Evolutionary conservation across 768 basidiomycete genomes (phyloP), one percentile per base, ranked within the genome.

Genomic region (Auriscalpium orientale): DNA sequence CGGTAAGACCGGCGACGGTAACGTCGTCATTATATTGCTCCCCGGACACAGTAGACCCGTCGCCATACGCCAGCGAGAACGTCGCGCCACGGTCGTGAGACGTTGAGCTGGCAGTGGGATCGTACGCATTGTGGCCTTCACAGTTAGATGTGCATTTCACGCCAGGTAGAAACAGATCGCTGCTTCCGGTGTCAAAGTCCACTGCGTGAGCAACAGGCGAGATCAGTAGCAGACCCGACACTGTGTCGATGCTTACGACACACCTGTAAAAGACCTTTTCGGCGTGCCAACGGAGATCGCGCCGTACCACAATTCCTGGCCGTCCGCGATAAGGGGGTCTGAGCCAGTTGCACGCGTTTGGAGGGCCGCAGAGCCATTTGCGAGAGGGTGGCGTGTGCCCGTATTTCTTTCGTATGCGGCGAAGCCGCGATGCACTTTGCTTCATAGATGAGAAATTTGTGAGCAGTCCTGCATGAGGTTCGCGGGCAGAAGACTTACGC

Each of bases 261-360:
- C 62, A 78, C 76, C 79, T 59, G 68, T 72, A 61, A 74, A 80
- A 15, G 57, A 60, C 58, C 66, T 63, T 4, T 76, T 66, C 16
- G 81, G 81, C 11, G 74, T 79, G 8, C 81, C 81, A 15, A 81
- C 73, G 28, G 64, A 64, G 46, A 80, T 73, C 8, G 66, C 52
- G 33, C 78, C 79, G 20, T 43, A 69, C 80, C 80, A 81, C 56
- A 79, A 65, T 44, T 66, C 60, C 15, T 67, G 68, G 53, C 66
- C 62, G 48, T 74, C 71, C 51, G 73, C 71, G 11, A 68, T 68
- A 44, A 81, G 68, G 10, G 68, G 46, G 33, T 66, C 67, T 22
- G 57, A 16, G 70, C 70, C 2, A 66, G 21, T 57, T 65, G 38
- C 74, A 68, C 63, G 65, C 70, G 53, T 52, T 47, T 12, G 38